Base-by-base conservation (phyloP, 345 rosid species). In the Heritiera fomes region DNA sequence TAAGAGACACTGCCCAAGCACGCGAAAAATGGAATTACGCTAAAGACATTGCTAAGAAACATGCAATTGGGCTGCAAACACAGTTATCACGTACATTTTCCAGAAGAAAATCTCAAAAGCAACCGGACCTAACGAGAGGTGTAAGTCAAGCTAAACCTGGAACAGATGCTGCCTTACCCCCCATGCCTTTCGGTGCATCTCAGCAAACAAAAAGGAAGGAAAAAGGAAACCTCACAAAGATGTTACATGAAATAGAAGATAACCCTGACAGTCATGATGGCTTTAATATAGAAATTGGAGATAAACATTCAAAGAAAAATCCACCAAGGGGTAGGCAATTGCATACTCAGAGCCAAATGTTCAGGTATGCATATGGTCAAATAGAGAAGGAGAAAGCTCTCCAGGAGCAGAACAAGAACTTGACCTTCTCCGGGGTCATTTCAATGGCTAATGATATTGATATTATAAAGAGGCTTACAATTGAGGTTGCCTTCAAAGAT, bases 291-390 rank as follows among this genome's bases (percentile, higher is more conserved):
- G 92, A 94, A 81, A 92, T 91, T 63, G 99, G 98, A 71, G 97
- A 92, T 76, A 90, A 90, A 82, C 87, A 88, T 75, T 58, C 84
- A 0, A 94, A 89, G 77, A 92, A 88, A 84, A 76, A 89, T 69
- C 87, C 92, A 76, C 98, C 98, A 12, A 94, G 75, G 87, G 96
- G 98, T 10, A 97, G 91, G 83, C 75, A 86, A 12, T 81, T 94
- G 85, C 98, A 94, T 82, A 91, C 98, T 3, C 97, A 94, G 78
- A 97, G 99, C 79, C 98, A 97, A 86, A 94, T 94, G 89, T 94
- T 93, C 84, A 88, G 93, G 80, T 97, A 97, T 53, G 98, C 99
- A 12, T 96, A 94, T 78, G 91, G 90, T 46, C 97, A 94, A 85
- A 94, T 93, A 2, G 98, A 96, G 86, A 92, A 88, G 84, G 99